phyloP scores from a whole-genome alignment of 441 rosid species.

The Viola pubescens region DNA sequence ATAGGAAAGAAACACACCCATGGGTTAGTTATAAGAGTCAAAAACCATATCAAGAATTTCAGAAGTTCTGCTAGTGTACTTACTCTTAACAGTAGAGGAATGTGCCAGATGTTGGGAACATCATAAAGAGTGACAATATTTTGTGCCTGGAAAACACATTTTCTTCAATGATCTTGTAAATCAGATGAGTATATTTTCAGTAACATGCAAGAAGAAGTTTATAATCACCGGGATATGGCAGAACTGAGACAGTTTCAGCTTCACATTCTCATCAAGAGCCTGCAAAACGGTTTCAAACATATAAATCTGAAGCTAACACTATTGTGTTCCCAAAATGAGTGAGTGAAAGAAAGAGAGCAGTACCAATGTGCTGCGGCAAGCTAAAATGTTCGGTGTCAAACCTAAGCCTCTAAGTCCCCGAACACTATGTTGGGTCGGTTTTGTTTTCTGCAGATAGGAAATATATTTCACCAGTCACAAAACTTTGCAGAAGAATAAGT shows the following conservation, averaged over 20 bases:
- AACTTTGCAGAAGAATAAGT: conserved; percentile 1
- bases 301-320: conserved; percentile 6
- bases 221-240: conserved; percentile 67
- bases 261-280: conserved; percentile 75
- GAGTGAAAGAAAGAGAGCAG: background rate
- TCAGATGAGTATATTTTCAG: background rate
- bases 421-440: conserved; percentile 95
- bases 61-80: conserved; percentile 14
- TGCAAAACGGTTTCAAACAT: conserved; percentile 24
- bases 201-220: background rate
- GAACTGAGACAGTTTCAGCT: conserved; percentile 71
- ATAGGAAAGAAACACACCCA: conserved; percentile 13
- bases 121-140: conserved; percentile 75
- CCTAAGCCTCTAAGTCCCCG: conserved; percentile 79
- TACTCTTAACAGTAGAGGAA: conserved; percentile 68
- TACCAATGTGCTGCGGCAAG: conserved; percentile 85
- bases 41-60: conserved; percentile 3
- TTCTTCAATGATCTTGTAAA: conserved; percentile 11
- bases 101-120: conserved; percentile 86
- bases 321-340: background rate
- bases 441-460: conserved; percentile 57
- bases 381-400: conserved; percentile 78
- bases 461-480: background rate
- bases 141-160: conserved; percentile 41
- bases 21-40: conserved; percentile 10